Evolutionary conservation across 176 grass and related monocot genomes (phyloP).

Genomic region (Carex cristatella): DNA sequence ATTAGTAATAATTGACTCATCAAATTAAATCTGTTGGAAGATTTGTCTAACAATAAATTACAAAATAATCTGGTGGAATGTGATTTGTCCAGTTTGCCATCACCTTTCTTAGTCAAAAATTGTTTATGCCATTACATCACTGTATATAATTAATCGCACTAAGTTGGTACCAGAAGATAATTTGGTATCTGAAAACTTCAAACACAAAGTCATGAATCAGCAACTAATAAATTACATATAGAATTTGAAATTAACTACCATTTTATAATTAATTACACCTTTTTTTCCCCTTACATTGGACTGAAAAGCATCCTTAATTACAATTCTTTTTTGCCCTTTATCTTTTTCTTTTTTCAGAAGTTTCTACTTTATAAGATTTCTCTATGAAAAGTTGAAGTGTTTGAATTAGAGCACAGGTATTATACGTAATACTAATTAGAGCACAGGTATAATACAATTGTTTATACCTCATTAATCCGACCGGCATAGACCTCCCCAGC

Average conservation of each 20-base stretch:
- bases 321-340: background rate
- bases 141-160: background rate
- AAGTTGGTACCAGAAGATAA: background rate
- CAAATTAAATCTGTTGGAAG: background rate
- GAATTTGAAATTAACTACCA: background rate
- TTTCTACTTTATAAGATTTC: no score
- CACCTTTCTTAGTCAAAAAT: background rate
- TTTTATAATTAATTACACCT: background rate
- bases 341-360: background rate
- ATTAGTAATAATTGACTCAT: background rate
- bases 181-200: background rate
- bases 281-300: background rate
- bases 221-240: background rate
- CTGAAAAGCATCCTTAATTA: background rate
- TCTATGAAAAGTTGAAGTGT: no score
- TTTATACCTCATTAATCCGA: constrained; percentile 37
- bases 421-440: background rate
- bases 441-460: background rate
- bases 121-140: background rate
- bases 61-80: background rate
- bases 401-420: background rate
- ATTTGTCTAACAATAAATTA: background rate
- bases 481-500: constrained; percentile 56
- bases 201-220: background rate
- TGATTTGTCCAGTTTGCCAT: background rate